Percentiles rank a stretch among this genome's conserved stretches.
Evolutionary conservation across 2,329 filamentous ascomycete species (phyloP).

Genomic region (Zasmidium cellare): DNA sequence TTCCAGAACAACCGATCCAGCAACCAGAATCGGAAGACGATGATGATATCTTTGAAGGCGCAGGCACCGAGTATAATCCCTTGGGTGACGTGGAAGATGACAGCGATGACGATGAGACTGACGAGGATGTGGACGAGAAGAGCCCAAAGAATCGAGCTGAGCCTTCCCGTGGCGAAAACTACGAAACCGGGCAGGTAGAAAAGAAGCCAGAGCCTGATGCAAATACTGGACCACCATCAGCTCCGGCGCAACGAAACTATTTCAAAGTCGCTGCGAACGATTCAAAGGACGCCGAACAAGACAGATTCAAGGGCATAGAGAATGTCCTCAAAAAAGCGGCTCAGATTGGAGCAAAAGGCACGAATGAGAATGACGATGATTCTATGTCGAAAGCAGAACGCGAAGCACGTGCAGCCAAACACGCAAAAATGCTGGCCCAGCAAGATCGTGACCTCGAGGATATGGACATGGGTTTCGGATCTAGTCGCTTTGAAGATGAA

Average conservation of each 20-base stretch:
- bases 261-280: constrained; percentile 32
- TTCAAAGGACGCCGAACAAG: constrained; percentile 15
- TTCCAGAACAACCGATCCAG: constrained; percentile 21
- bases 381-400: constrained; percentile 51
- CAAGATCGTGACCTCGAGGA: constrained; percentile 81
- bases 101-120: constrained; percentile 42
- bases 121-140: constrained; percentile 31
- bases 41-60: constrained; percentile 62
- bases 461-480: constrained; percentile 92
- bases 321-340: constrained; percentile 69
- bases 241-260: constrained; percentile 34
- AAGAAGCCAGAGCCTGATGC: constrained; percentile 4
- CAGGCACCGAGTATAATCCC: constrained; percentile 61
- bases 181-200: constrained; percentile 35
- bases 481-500: constrained; percentile 83
- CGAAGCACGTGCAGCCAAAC: constrained; percentile 65
- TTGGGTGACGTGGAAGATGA: constrained; percentile 55
- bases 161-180: constrained; percentile 13
- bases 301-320: constrained; percentile 33
- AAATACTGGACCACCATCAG: neutral
- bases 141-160: neutral
- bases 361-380: constrained; percentile 45
- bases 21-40: constrained; percentile 31
- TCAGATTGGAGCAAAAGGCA: constrained; percentile 47
- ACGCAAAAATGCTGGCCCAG: constrained; percentile 66